These are phyloP conservation scores for Microcyclospora pomicola DNA, from an alignment of 2,329 filamentous ascomycete species.

Conservation along the genomic window DNA sequence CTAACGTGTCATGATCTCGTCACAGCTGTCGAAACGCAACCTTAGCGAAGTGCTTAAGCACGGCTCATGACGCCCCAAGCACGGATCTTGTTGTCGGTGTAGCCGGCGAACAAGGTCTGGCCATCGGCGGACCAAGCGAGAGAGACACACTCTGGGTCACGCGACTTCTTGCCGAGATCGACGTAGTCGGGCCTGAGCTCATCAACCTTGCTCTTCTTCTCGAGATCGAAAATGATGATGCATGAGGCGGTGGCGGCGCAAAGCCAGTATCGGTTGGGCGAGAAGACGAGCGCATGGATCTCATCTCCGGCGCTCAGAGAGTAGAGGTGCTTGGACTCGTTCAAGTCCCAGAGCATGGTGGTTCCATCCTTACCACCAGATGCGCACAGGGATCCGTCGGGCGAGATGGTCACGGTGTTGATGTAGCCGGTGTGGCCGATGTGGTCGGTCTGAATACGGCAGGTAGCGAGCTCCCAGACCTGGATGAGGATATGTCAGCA, in stretches of 20 bases:
- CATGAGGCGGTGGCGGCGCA: slow-evolving; percentile 92
- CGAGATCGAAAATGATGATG: slow-evolving; percentile 99
- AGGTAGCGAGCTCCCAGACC: slow-evolving; percentile 99
- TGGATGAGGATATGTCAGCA: slow-evolving; percentile 25
- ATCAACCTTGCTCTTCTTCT: slow-evolving; percentile 99
- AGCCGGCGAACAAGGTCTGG: slow-evolving; percentile 98
- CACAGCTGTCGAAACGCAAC: background rate
- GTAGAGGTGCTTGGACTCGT: slow-evolving; percentile 99
- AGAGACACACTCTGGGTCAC: slow-evolving; percentile 94
- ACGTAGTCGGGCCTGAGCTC: slow-evolving; percentile 98
- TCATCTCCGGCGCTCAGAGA: slow-evolving; percentile 98
- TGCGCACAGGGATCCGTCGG: slow-evolving; percentile 96
- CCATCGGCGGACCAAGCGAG: slow-evolving; percentile 97
- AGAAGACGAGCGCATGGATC: slow-evolving; percentile 99
- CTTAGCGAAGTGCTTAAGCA: slow-evolving; percentile 27
- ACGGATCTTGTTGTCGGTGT: slow-evolving; percentile 99
- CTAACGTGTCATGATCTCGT: slow-evolving; percentile 2
- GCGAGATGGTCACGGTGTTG: slow-evolving; percentile 99
- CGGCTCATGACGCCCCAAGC: slow-evolving; percentile 96
- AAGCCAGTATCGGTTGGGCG: slow-evolving; percentile 99
- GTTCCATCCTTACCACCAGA: slow-evolving; percentile 99
- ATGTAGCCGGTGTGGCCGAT: slow-evolving; percentile 99
- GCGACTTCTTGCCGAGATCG: slow-evolving; percentile 94
- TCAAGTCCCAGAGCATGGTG: slow-evolving; percentile 99
- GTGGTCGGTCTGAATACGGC: slow-evolving; percentile 99